These are phyloP conservation scores for Epichloe typhina DNA, from an alignment of 2,329 filamentous ascomycete species.

Conservation along the genomic window DNA sequence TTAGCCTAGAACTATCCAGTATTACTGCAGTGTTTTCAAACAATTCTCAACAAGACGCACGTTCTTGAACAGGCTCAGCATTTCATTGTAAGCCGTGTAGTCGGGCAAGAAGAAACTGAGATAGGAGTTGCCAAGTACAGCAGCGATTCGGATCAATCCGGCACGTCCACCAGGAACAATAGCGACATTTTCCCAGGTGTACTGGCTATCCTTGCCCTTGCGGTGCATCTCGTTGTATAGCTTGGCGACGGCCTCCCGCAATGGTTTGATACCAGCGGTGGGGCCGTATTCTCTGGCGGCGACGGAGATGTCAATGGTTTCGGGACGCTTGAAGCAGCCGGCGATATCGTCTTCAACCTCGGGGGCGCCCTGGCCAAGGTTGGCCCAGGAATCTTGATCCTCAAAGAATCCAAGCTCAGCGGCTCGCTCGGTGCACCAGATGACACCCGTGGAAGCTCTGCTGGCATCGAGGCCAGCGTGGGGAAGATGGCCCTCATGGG, in stretches of 20 bases:
- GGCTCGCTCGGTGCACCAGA: conserved; percentile 84
- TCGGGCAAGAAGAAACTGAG: conserved; percentile 89
- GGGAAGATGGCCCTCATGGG: conserved; percentile 80
- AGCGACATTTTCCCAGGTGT: conserved; percentile 95
- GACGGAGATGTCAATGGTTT: conserved; percentile 63
- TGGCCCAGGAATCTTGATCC: conserved; percentile 74
- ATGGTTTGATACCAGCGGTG: conserved; percentile 82
- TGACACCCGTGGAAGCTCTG: conserved; percentile 81
- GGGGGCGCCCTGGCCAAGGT: conserved; percentile 89
- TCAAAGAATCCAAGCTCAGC: conserved; percentile 81
- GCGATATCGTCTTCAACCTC: conserved; percentile 89
- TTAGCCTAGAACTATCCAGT: not conserved
- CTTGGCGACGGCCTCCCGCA: conserved; percentile 77
- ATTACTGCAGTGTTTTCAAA: not conserved
- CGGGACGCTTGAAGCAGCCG: conserved; percentile 75
- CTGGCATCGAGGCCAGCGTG: conserved; percentile 84
- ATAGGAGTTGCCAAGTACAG: conserved; percentile 84
- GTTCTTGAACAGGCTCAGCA: conserved; percentile 90
- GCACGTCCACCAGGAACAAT: conserved; percentile 91
- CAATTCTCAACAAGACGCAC: conserved; percentile 25
- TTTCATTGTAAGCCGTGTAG: conserved; percentile 96
- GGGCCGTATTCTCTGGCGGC: conserved; percentile 82
- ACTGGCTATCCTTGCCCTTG: conserved; percentile 74
- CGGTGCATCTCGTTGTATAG: conserved; percentile 92
- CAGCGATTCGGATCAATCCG: conserved; percentile 86